Conservation (phyloP, 805 yeast species). For the Candida takata region DNA sequence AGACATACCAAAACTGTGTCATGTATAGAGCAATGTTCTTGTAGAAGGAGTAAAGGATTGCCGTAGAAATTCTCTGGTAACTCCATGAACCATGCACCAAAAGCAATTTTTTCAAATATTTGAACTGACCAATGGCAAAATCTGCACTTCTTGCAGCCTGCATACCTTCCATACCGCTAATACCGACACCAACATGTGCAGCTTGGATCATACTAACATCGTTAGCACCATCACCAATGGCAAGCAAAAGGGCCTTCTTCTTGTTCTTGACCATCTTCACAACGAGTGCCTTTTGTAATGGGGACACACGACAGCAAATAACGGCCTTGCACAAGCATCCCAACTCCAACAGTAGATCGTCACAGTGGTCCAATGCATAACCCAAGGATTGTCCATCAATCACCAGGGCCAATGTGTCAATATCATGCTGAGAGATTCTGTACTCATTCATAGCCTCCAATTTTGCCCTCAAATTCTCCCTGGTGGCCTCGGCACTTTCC, state of each 20-base stretch:
- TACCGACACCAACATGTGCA: constrained; percentile 98
- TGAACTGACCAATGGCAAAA: constrained; percentile 93
- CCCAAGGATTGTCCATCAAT: constrained; percentile 92
- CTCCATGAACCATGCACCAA: constrained; percentile 98
- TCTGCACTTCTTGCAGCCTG: constrained; percentile 99
- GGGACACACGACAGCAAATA: constrained; percentile 96
- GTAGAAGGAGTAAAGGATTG: constrained; percentile 91
- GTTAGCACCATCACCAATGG: constrained; percentile 98
- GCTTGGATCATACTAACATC: constrained; percentile 99
- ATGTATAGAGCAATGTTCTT: constrained; percentile 91
- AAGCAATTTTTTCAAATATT: constrained; percentile 70
- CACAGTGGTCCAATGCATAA: constrained; percentile 80
- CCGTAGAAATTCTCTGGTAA: constrained; percentile 87
- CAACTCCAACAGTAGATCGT: constrained; percentile 67
- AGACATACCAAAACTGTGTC: constrained; percentile 98
- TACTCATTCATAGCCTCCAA: constrained; percentile 64
- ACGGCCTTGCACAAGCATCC: constrained; percentile 92
- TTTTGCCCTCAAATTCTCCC: constrained; percentile 65
- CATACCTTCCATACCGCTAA: constrained; percentile 99
- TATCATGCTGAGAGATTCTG: constrained; percentile 59
- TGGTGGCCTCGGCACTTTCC: constrained; percentile 70
- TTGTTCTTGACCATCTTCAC: constrained; percentile 89
- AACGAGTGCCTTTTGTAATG: constrained; percentile 92
- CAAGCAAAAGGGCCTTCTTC: constrained; percentile 65
- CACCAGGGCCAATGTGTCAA: constrained; percentile 75